Base-by-base conservation (phyloP, 2,329 filamentous ascomycete genomes). In the Cadophora sp. region DNA sequence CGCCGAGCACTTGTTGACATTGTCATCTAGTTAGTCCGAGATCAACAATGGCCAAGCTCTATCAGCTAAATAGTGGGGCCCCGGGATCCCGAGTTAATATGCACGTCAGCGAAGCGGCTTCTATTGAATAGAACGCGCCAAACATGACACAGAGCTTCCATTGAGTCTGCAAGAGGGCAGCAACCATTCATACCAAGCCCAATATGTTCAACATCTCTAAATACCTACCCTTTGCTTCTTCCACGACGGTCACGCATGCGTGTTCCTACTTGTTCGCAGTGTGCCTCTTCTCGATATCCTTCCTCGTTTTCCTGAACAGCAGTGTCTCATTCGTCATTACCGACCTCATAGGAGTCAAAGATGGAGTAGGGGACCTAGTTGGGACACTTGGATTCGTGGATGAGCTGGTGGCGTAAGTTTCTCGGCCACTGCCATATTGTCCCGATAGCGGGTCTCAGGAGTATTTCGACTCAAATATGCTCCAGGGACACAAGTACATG, bases 241-340 rank as follows among this genome's bases (percentile, higher is more conserved):
- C 85, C 55, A 88, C 87, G n/a, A 89, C 88, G 14, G 80, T 84
- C 4, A 77, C 86, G 24, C 88, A 91, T 76, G 89, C 87, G n/a
- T 79, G 86, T 67, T 91, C 92, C 34, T 97, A 97, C 79, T 88
- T 97, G 43, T 85, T 94, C 72, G 91, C 90, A 77, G 91, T 96
- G 76, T 92, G 91, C 69, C 88, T 97, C 74, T 95, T 95, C 83
- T 93, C 90, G 79, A 96, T 97, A 76, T 91, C 91, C 65, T 96
- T 96, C 82, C 90, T 97, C 72, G 93, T 97, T 76, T 97, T 97
- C 81, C 87, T 97, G 71, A 96, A 96, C 83, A 92, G 89, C 82
- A 91, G 89, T 77, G 85, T 96, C 68, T 93, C 91, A 65, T 97
- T 96, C 80, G 91, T 96, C 68, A 89, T 97, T 69, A 95, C 92